Conservation (phyloP, 768 basidiomycete genomes). For the Termitomyces sp. region DNA sequence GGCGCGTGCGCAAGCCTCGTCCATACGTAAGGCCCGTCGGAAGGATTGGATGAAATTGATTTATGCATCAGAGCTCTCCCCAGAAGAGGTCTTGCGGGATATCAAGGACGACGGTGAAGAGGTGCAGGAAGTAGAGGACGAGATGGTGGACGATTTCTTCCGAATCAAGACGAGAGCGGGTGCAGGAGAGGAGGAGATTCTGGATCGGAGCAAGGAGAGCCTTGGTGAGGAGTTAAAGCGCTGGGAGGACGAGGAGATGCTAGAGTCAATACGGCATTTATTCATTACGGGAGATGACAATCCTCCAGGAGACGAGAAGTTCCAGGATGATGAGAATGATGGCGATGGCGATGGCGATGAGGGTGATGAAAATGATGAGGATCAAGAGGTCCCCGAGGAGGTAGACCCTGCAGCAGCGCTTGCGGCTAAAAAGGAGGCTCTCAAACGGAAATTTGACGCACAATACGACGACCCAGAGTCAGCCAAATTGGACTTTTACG, state of each 20-base stretch:
- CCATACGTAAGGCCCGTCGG: slow-evolving; percentile 35
- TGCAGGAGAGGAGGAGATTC: slow-evolving; percentile 40
- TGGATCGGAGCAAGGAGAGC: slow-evolving; percentile 70
- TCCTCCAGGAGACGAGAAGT: slow-evolving; percentile 32
- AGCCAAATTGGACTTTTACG: slow-evolving; percentile 83
- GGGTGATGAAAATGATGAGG: slow-evolving; percentile 27
- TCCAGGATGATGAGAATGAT: slow-evolving; percentile 24
- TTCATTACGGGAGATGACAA: slow-evolving; percentile 75
- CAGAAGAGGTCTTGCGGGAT: slow-evolving; percentile 60
- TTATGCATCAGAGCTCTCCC: slow-evolving; percentile 66
- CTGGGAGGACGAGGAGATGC: slow-evolving; percentile 83
- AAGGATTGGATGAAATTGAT: slow-evolving; percentile 86
- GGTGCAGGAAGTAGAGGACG: slow-evolving; percentile 20
- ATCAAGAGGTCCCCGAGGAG: slow-evolving; percentile 19
- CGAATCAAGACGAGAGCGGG: slow-evolving; percentile 40
- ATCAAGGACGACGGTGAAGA: slow-evolving; percentile 30
- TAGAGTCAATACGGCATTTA: slow-evolving; percentile 81
- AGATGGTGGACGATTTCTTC: slow-evolving; percentile 71
- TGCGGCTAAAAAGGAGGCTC: slow-evolving; percentile 81
- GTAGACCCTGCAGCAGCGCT: slow-evolving; percentile 51
- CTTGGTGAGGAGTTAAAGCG: slow-evolving; percentile 50
- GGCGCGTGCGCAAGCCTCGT: slow-evolving; percentile 34
- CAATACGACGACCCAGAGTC: slow-evolving; percentile 90
- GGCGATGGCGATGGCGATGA: slow-evolving; percentile 37
- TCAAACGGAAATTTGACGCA: slow-evolving; percentile 95